Base-by-base conservation (phyloP, 371 early-diverging fungal genomes). In the Batkoa obscura region DNA sequence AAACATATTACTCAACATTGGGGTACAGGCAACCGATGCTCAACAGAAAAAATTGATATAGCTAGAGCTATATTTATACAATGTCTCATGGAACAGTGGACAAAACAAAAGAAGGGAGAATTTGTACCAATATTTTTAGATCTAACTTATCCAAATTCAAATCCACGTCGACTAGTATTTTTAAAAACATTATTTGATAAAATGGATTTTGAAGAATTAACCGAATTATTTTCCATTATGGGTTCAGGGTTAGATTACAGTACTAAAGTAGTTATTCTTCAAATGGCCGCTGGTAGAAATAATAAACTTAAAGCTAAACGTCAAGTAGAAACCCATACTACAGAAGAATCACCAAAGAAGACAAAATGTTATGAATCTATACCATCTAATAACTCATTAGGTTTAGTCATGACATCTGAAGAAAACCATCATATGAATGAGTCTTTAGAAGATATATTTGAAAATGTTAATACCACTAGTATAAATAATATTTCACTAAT, bases 1-100 rank as follows among this genome's bases (percentile, higher is more conserved):
- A 65, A 75, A 45, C 75, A 79, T 58, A 73, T 83, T 34, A 79
- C 80, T 12, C 69, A 74, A 48, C 79, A 79, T 62, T 83, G 83
- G 83, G 67, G 57, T 33, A 55, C 55, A 2, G 55, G 43, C 33
- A 55, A 41, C 55, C 15, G 43, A 8, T 55, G 55, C 55, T 43
- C 55, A 30, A 31, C 23, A 9, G 41, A 41, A 32, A 41, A 55
- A 43, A 23, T 43, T 10, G 55, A 55, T 15, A 33, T 55, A n/a
- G 41, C 55, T 12, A 12, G 55, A 1, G 55, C 55, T 32, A 55
- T 23, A 3, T 43, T 55, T 38, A 43, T 55, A 2, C 55, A 55
- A 43, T 43, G 55, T 12, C 39, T 55, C 39, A 55, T 43, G 43
- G 43, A 55, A 15, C 5, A 39, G 10, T 55, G 55, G 55, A 8